Evolutionary conservation across 2,329 filamentous ascomycete genomes (phyloP), one percentile per base, ranked within the genome.

Genomic region (Teratosphaeria gauchensis): DNA sequence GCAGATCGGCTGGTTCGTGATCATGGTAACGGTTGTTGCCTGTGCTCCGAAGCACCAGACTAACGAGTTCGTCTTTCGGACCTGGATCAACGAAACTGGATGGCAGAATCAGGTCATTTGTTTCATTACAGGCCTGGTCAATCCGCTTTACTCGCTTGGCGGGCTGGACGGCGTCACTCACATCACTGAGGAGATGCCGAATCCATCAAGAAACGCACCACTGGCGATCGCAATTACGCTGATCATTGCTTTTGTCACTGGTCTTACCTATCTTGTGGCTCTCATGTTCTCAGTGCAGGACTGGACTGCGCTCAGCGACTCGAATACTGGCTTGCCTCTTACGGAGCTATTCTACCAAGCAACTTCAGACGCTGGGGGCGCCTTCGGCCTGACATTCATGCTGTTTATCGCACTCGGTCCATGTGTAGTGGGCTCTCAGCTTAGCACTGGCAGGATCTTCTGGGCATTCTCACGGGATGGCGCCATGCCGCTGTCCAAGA

Each of bases 121-220:
- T 21, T 81, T 80, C 68, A 76, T 82, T 52, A 76, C 79, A 55
- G 79, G 79, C 32, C 71, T 81, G 5, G 76, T 81, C 59, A 80
- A 80, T 63, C 80, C 76, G 75, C 71, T 75, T 42, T 80, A 80
- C 60, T 76, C 76, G 16, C 79, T 42, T 5, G 35, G 35, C n/a
- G 35, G 78, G 56, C 73, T 81, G 14, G 78, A 81, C 65, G 75
- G 73, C 42, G 78, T 78, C 8, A 78, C 77, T 3, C 77, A 81
- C 64, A 71, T 82, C 51, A 78, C 79, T 0, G 79, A 81, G 61
- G 79, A 57, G 81, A 65, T 76, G 80, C 32, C 72, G 28, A 67
- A 68, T 0, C 78, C 79, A 0, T 76, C 79, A 59, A 72, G 72
- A 30, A 76, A 75, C 68, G 74, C 81, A 33, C 79, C 79, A 0